A percentile compares a stretch with the other conserved stretches of the same genome.
These are phyloP conservation scores for Otatea glauca DNA, from an alignment of 176 grass and related monocot genomes.

Conservation along the genomic window DNA sequence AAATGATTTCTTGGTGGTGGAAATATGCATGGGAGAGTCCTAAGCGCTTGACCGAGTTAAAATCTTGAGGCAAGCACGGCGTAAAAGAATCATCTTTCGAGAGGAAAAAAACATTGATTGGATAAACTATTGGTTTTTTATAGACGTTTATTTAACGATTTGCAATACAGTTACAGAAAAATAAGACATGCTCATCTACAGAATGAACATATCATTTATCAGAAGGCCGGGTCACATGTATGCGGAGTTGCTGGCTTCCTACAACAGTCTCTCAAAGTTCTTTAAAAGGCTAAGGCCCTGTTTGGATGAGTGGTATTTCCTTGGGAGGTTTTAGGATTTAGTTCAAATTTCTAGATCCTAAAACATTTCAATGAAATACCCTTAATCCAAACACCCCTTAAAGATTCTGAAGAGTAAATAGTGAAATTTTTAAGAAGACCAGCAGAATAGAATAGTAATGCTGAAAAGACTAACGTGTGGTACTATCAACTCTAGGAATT, in stretches of 20 bases:
- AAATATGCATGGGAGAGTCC: too few species aligned
- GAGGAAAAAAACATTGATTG: not conserved
- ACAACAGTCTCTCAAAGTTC: not conserved
- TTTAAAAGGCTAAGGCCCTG: not conserved
- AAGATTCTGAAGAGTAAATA: not conserved
- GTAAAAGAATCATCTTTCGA: not conserved
- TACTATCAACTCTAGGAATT: constrained; percentile 45
- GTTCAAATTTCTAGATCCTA: too few species aligned
- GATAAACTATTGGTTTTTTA: too few species aligned
- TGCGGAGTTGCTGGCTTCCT: not conserved
- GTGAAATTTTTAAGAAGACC: not conserved
- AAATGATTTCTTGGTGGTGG: too few species aligned
- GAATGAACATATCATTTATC: constrained; percentile 1
- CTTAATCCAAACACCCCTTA: too few species aligned
- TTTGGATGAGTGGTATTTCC: too few species aligned
- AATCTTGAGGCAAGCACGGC: not conserved
- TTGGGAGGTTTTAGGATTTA: too few species aligned
- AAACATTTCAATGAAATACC: too few species aligned
- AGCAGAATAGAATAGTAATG: not conserved
- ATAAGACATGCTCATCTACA: not conserved
- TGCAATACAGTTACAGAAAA: constrained; percentile 9
- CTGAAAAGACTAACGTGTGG: constrained; percentile 45
- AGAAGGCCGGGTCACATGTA: not conserved
- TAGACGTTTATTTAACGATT: not conserved
- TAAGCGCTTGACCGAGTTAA: too few species aligned